Conservation (phyloP, 192 early-diverging fungal genomes). For the Oehlia diaphana region DNA sequence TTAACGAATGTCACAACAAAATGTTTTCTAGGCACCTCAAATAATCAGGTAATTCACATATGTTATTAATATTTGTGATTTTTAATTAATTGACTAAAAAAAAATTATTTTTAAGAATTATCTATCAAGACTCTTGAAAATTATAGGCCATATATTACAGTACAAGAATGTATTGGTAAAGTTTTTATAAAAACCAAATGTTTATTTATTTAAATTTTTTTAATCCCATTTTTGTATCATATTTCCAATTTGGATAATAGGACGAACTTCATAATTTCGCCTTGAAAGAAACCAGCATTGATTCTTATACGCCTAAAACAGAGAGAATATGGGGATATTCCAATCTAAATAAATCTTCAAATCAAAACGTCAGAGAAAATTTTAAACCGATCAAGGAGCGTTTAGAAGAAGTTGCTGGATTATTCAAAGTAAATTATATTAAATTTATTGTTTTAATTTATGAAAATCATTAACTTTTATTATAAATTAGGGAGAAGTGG, state of each 20-base stretch:
- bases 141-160: conserved; percentile 67
- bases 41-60: conserved; percentile 40
- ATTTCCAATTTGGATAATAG: conserved; percentile 29
- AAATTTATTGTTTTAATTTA: not conserved
- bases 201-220: not conserved
- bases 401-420: conserved; percentile 21
- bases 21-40: conserved; percentile 55
- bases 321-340: not conserved
- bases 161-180: conserved; percentile 56
- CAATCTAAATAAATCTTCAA: not conserved
- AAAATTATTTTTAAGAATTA: conserved; percentile 30
- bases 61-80: not conserved
- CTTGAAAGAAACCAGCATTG: conserved; percentile 34
- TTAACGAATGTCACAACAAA: conserved; percentile 66
- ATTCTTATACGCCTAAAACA: not conserved
- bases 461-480: not conserved
- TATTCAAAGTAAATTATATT: conserved; percentile 37
- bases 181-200: not conserved
- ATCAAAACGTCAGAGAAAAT: not conserved
- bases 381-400: conserved; percentile 31
- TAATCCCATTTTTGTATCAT: not conserved
- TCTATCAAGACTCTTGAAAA: conserved; percentile 46
- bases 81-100: not conserved
- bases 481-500: conserved; percentile 53
- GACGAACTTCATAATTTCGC: conserved; percentile 53